Conservation (phyloP, 2,329 filamentous ascomycete genomes). For the Microdochium paspali region DNA sequence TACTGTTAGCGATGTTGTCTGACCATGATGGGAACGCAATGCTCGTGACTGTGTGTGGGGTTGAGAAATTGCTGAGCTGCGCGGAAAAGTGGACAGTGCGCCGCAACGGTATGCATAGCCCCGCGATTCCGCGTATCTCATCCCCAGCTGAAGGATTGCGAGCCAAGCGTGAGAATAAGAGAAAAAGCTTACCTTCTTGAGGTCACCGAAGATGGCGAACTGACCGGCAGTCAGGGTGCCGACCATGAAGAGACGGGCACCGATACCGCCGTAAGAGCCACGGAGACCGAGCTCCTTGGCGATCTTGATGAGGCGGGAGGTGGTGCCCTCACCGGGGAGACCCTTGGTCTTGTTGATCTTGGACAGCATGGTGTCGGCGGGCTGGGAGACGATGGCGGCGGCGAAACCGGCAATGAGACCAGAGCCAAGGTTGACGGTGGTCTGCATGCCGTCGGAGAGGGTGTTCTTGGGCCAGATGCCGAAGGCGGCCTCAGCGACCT, state of each 20-base stretch:
- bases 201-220: slow-evolving; percentile 65
- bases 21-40: background rate
- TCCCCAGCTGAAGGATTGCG: too few relatives aligned
- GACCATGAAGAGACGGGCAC: slow-evolving; percentile 65
- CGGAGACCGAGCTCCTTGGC: slow-evolving; percentile 61
- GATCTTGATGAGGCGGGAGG: slow-evolving; percentile 65
- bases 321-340: slow-evolving; percentile 63
- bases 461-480: slow-evolving; percentile 50
- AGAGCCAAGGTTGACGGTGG: slow-evolving; percentile 61
- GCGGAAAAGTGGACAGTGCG: background rate
- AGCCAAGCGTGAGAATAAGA: background rate
- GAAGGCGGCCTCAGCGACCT: slow-evolving; percentile 60
- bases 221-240: slow-evolving; percentile 61
- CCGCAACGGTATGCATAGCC: background rate
- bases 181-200: slow-evolving; percentile 26
- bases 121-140: background rate
- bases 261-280: slow-evolving; percentile 61
- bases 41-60: background rate
- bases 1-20: background rate
- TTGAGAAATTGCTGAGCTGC: background rate
- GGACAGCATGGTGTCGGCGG: slow-evolving; percentile 71
- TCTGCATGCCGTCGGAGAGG: slow-evolving; percentile 53
- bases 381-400: slow-evolving; percentile 65
- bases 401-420: slow-evolving; percentile 72
- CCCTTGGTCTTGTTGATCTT: slow-evolving; percentile 79